phyloP scores from a whole-genome alignment of 1,284 basidiomycete species.

The Pascua guehoae region DNA sequence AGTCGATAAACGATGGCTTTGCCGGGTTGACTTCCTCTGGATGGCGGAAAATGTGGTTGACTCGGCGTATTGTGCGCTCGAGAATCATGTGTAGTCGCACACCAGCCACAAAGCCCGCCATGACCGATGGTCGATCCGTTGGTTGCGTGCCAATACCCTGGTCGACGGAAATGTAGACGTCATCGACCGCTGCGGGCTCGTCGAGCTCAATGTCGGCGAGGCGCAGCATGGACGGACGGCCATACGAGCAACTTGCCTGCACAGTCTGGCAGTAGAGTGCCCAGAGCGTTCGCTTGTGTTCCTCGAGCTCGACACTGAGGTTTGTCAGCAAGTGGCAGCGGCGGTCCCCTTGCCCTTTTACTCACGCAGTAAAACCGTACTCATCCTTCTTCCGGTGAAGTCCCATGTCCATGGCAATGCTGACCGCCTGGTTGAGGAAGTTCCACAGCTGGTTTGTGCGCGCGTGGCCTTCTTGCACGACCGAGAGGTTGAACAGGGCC shows the following conservation, averaged over 20 bases:
- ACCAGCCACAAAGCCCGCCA: conserved; percentile 32
- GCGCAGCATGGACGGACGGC: conserved; percentile 30
- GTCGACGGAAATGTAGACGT: conserved; percentile 29
- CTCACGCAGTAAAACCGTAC: conserved; percentile 28
- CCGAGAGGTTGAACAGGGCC: conserved; percentile 33
- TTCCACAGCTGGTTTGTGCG: conserved; percentile 26
- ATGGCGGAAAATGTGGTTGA: conserved; percentile 22
- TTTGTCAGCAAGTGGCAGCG: neutral
- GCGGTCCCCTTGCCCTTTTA: neutral
- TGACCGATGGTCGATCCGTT: conserved; percentile 27
- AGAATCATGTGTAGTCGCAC: conserved; percentile 35
- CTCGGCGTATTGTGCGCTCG: conserved; percentile 26
- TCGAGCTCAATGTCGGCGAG: conserved; percentile 28
- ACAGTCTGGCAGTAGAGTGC: conserved; percentile 35
- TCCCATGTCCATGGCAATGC: conserved; percentile 32
- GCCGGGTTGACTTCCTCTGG: conserved; percentile 5
- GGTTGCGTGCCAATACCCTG: conserved; percentile 31
- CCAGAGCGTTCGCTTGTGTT: conserved; percentile 35
- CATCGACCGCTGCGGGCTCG: conserved; percentile 33
- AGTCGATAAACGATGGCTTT: conserved; percentile 15
- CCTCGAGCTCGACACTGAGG: conserved; percentile 27
- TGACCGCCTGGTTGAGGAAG: conserved; percentile 30
- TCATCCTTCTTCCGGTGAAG: conserved; percentile 31
- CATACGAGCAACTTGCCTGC: conserved; percentile 32
- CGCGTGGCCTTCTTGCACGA: conserved; percentile 33